phyloP scores from a whole-genome alignment of 1,284 basidiomycete species.

The Pseudozyma thailandica region DNA sequence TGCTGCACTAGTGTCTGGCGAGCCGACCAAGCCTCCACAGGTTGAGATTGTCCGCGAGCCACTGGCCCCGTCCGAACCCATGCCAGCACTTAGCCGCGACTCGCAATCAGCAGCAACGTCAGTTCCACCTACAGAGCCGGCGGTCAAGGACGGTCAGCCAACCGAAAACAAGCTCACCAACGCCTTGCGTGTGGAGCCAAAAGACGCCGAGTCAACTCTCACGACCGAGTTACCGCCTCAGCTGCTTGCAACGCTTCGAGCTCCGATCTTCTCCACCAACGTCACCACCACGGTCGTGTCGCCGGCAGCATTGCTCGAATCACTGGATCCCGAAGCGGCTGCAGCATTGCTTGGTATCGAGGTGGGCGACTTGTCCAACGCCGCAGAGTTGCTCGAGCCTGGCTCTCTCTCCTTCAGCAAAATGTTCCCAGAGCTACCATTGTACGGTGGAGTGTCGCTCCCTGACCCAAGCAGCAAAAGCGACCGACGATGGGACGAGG shows the following conservation, averaged over 20 bases:
- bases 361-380: slow-evolving; percentile 35
- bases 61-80: slow-evolving; percentile 26
- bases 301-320: slow-evolving; percentile 53
- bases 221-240: slow-evolving; percentile 55
- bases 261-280: slow-evolving; percentile 63
- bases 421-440: slow-evolving; percentile 71
- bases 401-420: slow-evolving; percentile 52
- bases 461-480: slow-evolving; percentile 62
- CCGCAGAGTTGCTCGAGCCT: slow-evolving; percentile 46
- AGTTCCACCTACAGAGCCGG: not conserved
- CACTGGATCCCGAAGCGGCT: slow-evolving; percentile 54
- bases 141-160: not conserved
- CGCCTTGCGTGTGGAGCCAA: slow-evolving; percentile 31
- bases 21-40: slow-evolving; percentile 33
- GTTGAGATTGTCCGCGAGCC: slow-evolving; percentile 51
- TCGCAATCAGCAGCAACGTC: slow-evolving; percentile 1
- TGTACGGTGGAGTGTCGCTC: slow-evolving; percentile 66
- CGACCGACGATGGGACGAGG: slow-evolving; percentile 71
- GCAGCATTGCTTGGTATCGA: slow-evolving; percentile 57
- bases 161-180: slow-evolving; percentile 10
- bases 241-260: slow-evolving; percentile 59
- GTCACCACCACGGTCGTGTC: slow-evolving; percentile 59
- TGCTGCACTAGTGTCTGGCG: slow-evolving; percentile 43
- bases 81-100: slow-evolving; percentile 41
- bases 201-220: slow-evolving; percentile 56